Percentiles rank a stretch among this genome's conserved stretches.
These are phyloP conservation scores for Lactarius quietus DNA, from an alignment of 768 basidiomycete species.

Conservation along the genomic window DNA sequence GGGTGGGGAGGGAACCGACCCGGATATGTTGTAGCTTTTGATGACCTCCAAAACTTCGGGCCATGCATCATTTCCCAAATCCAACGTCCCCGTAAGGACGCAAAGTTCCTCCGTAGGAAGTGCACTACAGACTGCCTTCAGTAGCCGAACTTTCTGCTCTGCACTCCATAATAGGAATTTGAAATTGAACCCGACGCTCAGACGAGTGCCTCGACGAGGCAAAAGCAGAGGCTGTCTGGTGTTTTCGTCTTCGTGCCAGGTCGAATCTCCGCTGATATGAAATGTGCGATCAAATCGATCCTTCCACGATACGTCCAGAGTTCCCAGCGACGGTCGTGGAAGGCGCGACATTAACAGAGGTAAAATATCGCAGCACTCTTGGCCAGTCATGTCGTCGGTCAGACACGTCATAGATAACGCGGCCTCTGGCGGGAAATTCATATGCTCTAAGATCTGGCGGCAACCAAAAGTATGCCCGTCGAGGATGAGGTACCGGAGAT, in stretches of 20 bases:
- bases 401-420: neutral
- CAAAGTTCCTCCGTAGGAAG: slow-evolving; percentile 13
- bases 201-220: neutral
- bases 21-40: slow-evolving; percentile 13
- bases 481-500: slow-evolving; percentile 10
- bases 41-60: slow-evolving; percentile 10
- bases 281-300: slow-evolving; percentile 13
- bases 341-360: slow-evolving; percentile 14
- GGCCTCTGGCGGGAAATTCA: slow-evolving; percentile 7
- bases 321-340: slow-evolving; percentile 16
- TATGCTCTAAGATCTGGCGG: slow-evolving; percentile 7
- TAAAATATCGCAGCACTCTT: slow-evolving; percentile 17
- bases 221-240: neutral
- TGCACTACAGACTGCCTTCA: slow-evolving; percentile 12
- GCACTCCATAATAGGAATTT: slow-evolving; percentile 19
- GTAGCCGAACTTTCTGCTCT: slow-evolving; percentile 20
- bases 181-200: slow-evolving; percentile 10
- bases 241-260: slow-evolving; percentile 5
- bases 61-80: slow-evolving; percentile 16
- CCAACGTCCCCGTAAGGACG: slow-evolving; percentile 12
- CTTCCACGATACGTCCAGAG: slow-evolving; percentile 19
- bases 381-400: slow-evolving; percentile 14
- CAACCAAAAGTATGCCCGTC: slow-evolving; percentile 3
- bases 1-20: slow-evolving; percentile 10
- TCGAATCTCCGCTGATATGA: slow-evolving; percentile 9